Evolutionary conservation across 192 early-diverging fungal species (phyloP).

Genomic region (Dissophora globulifera): DNA sequence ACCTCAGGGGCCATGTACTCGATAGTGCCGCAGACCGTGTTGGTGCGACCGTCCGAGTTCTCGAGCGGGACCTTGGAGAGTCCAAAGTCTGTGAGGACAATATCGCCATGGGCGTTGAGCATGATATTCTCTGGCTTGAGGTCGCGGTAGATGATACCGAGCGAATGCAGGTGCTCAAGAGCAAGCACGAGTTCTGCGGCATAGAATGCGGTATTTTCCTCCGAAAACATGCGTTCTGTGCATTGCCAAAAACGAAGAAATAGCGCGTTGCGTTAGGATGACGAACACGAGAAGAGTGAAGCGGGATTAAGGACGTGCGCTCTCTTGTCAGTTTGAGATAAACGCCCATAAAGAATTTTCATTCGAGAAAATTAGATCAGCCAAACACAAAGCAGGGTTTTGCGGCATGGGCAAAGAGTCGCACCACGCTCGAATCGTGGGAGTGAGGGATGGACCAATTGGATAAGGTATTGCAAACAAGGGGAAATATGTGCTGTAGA

Average conservation of each 20-base stretch:
- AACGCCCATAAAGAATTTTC: no score
- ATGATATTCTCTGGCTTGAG: conserved; percentile 82
- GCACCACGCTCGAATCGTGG: neutral
- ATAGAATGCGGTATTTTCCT: conserved; percentile 89
- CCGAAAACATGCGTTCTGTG: conserved; percentile 72
- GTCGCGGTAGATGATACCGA: conserved; percentile 93
- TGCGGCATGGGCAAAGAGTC: conserved; percentile 5
- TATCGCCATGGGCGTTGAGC: conserved; percentile 79
- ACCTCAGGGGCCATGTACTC: conserved; percentile 85
- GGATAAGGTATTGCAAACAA: no score
- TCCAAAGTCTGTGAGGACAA: conserved; percentile 95
- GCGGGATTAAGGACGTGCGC: no score
- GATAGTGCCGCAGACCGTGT: conserved; percentile 80
- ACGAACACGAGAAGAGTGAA: neutral
- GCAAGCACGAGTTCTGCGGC: conserved; percentile 87
- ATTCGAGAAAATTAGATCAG: conserved; percentile 10
- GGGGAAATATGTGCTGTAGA: no score
- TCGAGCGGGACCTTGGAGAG: conserved; percentile 80
- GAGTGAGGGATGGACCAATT: neutral
- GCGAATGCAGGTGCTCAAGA: conserved; percentile 84
- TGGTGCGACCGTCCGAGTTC: conserved; percentile 61
- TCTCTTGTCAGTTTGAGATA: no score
- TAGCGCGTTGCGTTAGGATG: neutral
- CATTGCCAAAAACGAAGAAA: neutral
- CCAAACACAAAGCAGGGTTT: conserved; percentile 13